Evolutionary conservation across 148 eudicot species (phyloP), one percentile per base, ranked within the genome.

Genomic region (Rhododendron ovatum): DNA sequence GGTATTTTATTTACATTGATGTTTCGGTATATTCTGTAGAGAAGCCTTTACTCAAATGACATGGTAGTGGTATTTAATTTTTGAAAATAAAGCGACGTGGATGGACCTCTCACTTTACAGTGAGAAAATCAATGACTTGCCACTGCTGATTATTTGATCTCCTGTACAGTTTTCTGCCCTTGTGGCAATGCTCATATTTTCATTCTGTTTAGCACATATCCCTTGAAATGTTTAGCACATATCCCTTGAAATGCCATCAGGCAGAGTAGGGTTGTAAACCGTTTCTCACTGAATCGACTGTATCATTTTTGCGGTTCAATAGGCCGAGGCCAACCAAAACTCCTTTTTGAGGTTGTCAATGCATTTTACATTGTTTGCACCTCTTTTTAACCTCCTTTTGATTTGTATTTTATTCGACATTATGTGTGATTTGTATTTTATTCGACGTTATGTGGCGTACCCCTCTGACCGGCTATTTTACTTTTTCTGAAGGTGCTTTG

Each of bases 401-500:
- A 61, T 61, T n/a, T 24, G 71, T n/a, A 8, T 22, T 39, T 41
- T 55, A 30, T 35, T 45, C n/a, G 33, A 14, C 45, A 1, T 41
- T 47, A 48, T 30, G 83, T 18, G 22, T 61, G 22, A 61, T 61
- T 20, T 24, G 71, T n/a, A 8, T 22, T 39, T 41, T 55, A 30
- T 35, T 45, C 12, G 33, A 14, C 45, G 4, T 41, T 47, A 48
- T 30, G 83, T 18, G 22, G 67, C 18, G 24, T 22, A 4, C 26
- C 48, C 55, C 24, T 83, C 73, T 71, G 63, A 48, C 33, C 30
- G 79, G 73, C 35, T 37, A 30, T 71, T 35, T 84, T 43, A 7
- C 30, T 26, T 26, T 33, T 71, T 84, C 85, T 84, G 78, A 48
- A 84, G 85, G 63, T 83, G 84, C 63, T 71, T 41, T 22, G 4